Evolutionary conservation across 148 eudicot species (phyloP).

Genomic region (Pouteria glomerata): DNA sequence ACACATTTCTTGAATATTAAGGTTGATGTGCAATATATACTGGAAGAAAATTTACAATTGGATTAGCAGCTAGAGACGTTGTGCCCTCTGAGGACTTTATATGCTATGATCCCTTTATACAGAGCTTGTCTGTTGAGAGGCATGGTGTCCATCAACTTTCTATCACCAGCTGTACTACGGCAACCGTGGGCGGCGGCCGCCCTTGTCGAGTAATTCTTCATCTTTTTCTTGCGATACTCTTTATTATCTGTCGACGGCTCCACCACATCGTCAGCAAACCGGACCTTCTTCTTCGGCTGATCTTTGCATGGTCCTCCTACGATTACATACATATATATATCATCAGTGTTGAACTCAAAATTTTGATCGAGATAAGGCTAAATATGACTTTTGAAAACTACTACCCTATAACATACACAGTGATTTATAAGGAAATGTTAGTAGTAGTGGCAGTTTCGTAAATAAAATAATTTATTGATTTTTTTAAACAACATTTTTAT

Average conservation of each 20-base stretch:
- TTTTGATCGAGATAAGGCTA: too few species aligned
- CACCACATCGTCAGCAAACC: conserved; percentile 22
- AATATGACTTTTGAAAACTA: too few species aligned
- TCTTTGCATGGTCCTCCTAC: conserved; percentile 25
- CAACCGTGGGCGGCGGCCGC: background rate
- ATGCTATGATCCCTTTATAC: conserved; percentile 51
- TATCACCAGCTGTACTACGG: conserved; percentile 3
- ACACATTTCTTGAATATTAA: too few species aligned
- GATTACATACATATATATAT: too few species aligned
- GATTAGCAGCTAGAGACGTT: background rate
- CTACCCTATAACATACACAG: too few species aligned
- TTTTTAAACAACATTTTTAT: too few species aligned
- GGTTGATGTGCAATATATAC: too few species aligned
- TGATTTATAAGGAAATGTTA: too few species aligned
- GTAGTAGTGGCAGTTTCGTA: too few species aligned
- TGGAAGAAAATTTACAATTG: too few species aligned
- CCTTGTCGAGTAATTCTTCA: conserved; percentile 1
- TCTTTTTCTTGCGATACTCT: background rate
- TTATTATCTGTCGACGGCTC: conserved; percentile 8
- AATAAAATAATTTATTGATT: too few species aligned
- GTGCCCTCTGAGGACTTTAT: conserved; percentile 14
- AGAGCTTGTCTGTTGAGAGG: conserved; percentile 59
- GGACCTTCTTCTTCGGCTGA: conserved; percentile 45
- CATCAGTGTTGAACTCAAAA: too few species aligned
- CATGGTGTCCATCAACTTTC: conserved; percentile 34